Evolutionary conservation across 768 basidiomycete genomes (phyloP).

Genomic region (Tylopilus subfusipes): DNA sequence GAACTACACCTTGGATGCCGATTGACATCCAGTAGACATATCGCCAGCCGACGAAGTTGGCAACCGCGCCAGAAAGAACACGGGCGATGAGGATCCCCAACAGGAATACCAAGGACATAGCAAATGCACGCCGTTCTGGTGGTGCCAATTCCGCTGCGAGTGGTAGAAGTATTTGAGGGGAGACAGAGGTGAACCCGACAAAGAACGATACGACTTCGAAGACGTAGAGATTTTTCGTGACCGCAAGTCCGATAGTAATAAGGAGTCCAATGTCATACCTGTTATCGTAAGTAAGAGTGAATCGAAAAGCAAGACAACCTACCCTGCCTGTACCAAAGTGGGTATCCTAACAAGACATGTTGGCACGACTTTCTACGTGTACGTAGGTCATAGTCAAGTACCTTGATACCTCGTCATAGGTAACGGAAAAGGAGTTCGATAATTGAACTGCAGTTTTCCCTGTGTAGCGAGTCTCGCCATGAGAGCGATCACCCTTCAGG

Average conservation of each 20-base stretch:
- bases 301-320: not conserved
- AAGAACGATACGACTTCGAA: not conserved
- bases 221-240: not conserved
- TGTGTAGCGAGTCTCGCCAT: not conserved
- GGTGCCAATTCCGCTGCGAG: not conserved
- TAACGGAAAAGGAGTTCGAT: not conserved
- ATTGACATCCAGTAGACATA: not conserved
- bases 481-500: not conserved
- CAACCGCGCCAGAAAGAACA: not conserved
- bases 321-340: not conserved
- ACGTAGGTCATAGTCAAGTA: not conserved
- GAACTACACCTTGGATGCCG: not conserved
- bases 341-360: not conserved
- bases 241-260: not conserved
- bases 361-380: not conserved
- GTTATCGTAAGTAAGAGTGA: not conserved
- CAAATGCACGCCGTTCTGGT: not conserved
- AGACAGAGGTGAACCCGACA: not conserved
- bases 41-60: not conserved
- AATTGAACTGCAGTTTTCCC: not conserved
- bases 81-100: not conserved
- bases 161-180: not conserved
- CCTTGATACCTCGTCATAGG: not conserved
- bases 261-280: not conserved
- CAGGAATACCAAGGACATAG: not conserved